Evolutionary conservation across 1,284 basidiomycete genomes (phyloP).

Genomic region (Rhodotorula sp.): DNA sequence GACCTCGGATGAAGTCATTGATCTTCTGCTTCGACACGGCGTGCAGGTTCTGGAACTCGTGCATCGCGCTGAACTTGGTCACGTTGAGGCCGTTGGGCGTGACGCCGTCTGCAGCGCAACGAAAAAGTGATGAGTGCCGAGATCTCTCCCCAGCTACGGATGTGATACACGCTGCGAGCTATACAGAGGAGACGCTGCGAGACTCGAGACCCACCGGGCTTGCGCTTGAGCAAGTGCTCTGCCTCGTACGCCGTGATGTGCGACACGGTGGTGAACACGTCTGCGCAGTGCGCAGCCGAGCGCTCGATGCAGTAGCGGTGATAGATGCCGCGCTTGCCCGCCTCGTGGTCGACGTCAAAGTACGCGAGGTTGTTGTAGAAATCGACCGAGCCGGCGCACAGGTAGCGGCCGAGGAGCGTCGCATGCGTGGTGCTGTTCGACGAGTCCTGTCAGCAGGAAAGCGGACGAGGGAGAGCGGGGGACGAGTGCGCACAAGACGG

Average conservation of each 20-base stretch:
- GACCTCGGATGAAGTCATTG: conserved; percentile 93
- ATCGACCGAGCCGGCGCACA: conserved; percentile 95
- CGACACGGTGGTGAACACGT: conserved; percentile 96
- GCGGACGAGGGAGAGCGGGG: background rate
- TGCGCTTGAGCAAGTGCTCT: conserved; percentile 94
- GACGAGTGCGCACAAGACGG: conserved; percentile 60
- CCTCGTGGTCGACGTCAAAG: conserved; percentile 99
- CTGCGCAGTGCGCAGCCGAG: conserved; percentile 88
- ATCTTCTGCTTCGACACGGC: conserved; percentile 92
- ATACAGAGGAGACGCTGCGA: background rate
- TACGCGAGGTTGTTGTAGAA: conserved; percentile 99
- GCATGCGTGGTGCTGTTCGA: conserved; percentile 79
- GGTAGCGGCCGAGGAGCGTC: conserved; percentile 95
- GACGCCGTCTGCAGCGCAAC: conserved; percentile 70
- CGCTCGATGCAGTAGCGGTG: conserved; percentile 93
- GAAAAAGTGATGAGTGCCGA: background rate
- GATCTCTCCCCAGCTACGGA: too few species aligned
- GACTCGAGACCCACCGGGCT: conserved; percentile 59
- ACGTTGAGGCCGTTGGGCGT: conserved; percentile 97
- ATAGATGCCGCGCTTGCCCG: conserved; percentile 93
- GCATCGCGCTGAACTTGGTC: conserved; percentile 92
- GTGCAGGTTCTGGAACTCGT: conserved; percentile 90
- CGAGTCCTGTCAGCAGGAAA: background rate
- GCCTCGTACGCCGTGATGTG: conserved; percentile 97
- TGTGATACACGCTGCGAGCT: too few species aligned